phyloP scores from a whole-genome alignment of 768 basidiomycete genomes.

The Lactarius sanguifluus region DNA sequence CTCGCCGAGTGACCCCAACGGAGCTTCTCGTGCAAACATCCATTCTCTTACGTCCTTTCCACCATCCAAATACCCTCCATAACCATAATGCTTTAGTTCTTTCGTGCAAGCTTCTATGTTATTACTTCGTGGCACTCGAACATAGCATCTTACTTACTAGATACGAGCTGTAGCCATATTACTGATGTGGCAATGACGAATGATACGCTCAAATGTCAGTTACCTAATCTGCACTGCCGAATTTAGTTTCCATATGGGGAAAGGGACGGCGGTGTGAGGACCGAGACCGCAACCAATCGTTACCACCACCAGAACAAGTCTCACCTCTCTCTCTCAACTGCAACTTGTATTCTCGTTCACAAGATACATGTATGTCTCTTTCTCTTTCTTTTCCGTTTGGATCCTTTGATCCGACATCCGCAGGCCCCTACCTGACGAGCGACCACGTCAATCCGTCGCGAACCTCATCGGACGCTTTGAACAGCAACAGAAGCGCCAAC shows the following conservation, averaged over 20 bases:
- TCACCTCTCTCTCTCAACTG: not conserved
- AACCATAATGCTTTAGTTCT: not conserved
- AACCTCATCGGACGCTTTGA: conserved; percentile 91
- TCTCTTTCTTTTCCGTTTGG: not conserved
- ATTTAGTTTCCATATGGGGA: not conserved
- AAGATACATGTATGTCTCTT: conserved; percentile 20
- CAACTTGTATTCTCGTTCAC: not conserved
- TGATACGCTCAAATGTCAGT: not conserved
- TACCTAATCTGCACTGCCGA: conserved; percentile 7
- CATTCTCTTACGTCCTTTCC: not conserved
- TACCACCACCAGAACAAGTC: not conserved
- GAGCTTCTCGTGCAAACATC: not conserved
- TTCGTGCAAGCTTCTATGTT: not conserved
- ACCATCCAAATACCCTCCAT: not conserved
- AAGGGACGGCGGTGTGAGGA: not conserved
- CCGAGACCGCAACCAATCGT: not conserved
- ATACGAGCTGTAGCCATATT: conserved; percentile 5
- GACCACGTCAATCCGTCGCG: conserved; percentile 82
- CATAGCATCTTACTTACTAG: conserved; percentile 1
- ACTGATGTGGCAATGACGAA: not conserved
- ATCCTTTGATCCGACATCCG: conserved; percentile 8
- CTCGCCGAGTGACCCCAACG: not conserved
- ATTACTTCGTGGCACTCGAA: not conserved
- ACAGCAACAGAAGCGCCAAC: conserved; percentile 64
- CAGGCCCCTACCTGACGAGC: conserved; percentile 87